Evolutionary conservation across 176 grass and related monocot species (phyloP).

Genomic region (Aegilops tauschii): DNA sequence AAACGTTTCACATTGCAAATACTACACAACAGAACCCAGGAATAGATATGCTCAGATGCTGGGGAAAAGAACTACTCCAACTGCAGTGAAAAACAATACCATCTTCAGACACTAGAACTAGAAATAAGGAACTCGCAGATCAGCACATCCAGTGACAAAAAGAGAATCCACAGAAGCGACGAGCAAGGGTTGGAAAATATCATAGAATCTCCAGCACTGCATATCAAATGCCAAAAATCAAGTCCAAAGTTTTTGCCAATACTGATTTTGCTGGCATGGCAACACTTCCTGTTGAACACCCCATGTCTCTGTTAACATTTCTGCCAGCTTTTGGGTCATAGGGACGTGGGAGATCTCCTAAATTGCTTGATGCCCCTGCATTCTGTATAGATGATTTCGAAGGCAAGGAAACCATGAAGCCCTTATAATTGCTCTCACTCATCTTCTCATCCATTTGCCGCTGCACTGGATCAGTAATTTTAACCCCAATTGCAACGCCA

Average conservation of each 20-base stretch:
- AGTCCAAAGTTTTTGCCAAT: conserved; percentile 60
- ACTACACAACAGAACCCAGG: neutral
- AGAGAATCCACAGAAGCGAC: neutral
- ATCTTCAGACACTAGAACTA: neutral
- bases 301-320: conserved; percentile 21
- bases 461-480: conserved; percentile 55
- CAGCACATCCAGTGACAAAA: neutral
- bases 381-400: conserved; percentile 26
- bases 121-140: neutral
- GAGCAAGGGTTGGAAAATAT: neutral
- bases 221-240: conserved; percentile 75
- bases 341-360: too few species aligned
- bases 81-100: neutral
- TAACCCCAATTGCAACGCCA: conserved; percentile 63
- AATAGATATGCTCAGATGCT: neutral
- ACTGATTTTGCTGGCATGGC: conserved; percentile 68
- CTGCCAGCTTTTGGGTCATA: too few species aligned
- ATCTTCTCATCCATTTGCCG: conserved; percentile 48
- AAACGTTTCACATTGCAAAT: neutral
- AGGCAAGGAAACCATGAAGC: conserved; percentile 59
- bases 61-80: neutral
- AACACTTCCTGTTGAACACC: conserved; percentile 34
- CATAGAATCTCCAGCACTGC: neutral
- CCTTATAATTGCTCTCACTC: conserved; percentile 34
- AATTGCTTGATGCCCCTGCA: conserved; percentile 12